Base-by-base conservation (phyloP, 352 stramenopile genomes). In the Globisporangium perplexum region DNA sequence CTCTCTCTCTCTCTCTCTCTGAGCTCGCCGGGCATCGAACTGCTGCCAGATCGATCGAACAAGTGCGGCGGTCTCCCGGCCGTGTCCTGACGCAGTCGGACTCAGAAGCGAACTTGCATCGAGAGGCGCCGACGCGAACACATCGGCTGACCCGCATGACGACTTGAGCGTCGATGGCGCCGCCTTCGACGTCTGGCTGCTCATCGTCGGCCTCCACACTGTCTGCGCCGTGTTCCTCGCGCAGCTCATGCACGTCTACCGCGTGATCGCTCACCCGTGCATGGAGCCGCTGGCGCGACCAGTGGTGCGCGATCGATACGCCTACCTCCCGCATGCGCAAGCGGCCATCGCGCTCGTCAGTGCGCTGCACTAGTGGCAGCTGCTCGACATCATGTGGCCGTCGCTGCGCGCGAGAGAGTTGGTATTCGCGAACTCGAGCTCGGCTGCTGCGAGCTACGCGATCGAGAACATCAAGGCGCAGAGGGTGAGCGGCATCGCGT, bases 181-280 rank as follows among this genome's bases (percentile, higher is more conserved):
- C n/a, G n/a, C n/a, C n/a, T n/a, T n/a, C n/a, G n/a, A n/a, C 20
- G 45, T 26, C 7, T 59, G 53, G 53, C 23, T 28, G 11, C n/a
- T 17, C 1, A 12, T 53, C 44, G 53, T 53, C 12, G 36, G 17
- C 22, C 45, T 59, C 3, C 53, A 59, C 15, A 14, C 8, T 3
- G 18, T 53, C 18, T 59, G 53, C n/a, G 53, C 45, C 39, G 31
- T 47, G 43, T 59, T 33, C 53, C 45, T 59, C 15, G 47, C 45
- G 10, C 33, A 50, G 3, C 8, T 39, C 4, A 23, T 33, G 4
- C 24, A 38, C 12, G n/a, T 53, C 0, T 47, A 33, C 8, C 12
- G 22, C 12, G 33, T 48, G 26, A 8, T 59, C 33, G 24, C 23
- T 7, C 35, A 48, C 22, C 53, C 45, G 45, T 38, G 47, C 35